Evolutionary conservation across 1,284 basidiomycete species (phyloP), one percentile per base, ranked within the genome.

Genomic region (Rhodofomes roseus): DNA sequence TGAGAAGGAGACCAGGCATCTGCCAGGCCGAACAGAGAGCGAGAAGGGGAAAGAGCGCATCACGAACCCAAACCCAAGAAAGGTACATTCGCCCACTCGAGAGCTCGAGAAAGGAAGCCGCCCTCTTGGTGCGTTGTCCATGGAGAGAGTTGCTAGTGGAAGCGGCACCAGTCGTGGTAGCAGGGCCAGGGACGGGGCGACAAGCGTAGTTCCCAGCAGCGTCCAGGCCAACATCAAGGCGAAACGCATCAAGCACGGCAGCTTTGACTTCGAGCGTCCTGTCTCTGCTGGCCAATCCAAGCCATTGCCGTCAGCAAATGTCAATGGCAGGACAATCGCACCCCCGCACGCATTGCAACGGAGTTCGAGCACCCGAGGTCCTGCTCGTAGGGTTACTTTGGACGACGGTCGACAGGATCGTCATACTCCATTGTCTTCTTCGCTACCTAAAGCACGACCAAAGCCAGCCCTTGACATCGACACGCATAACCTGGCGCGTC

Each of bases 211-310:
- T 14, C 46, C 39, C 48, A 57, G 57, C 23, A 40, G 52, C 1
- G 60, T 62, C 11, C 59, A 57, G 20, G 55, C 62, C 7, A 62
- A 62, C 20, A 55, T 71, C 59, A 64, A 71, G 65, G 34, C 70
- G 64, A 58, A 75, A 72, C 78, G 64, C 73, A 81, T 67, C 60
- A 76, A 79, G 65, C 83, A 87, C 64, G 86, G 86, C 6, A 87
- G 83, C 66, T 90, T 90, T 68, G 88, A 91, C 66, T 90, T 90
- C 64, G 89, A 90, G 71, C 76, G 84, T 40, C 72, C 72, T 7
- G 60, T 70, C 18, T 71, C 72, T 1, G 57, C 63, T 29, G 61
- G 60, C 23, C 48, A 61, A 11, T 55, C 58, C 1, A 63, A 66
- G 34, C 60, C 59, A 52, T 50, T 65, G 48, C 66, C 60, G 40